These are phyloP conservation scores for Colletotrichum echinochloae DNA, from an alignment of 2,329 filamentous ascomycete species.

Conservation along the genomic window DNA sequence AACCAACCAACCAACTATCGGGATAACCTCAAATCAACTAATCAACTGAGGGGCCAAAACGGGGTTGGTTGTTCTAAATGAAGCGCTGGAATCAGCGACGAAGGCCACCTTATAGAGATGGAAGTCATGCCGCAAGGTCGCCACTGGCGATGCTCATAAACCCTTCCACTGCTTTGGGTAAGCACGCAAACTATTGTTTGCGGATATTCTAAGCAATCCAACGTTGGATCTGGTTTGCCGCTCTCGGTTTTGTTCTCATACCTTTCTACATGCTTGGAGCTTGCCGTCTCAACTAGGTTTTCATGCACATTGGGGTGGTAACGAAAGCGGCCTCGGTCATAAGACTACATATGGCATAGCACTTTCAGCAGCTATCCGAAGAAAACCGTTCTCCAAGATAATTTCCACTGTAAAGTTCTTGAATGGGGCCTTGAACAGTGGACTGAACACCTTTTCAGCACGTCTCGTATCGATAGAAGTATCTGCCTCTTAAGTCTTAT, in stretches of 20 bases:
- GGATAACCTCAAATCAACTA: no score
- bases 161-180: no score
- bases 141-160: no score
- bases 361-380: constrained; percentile 45
- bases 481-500: constrained; percentile 54
- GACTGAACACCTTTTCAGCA: not conserved
- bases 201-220: no score
- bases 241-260: constrained; percentile 66
- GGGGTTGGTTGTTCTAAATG: no score
- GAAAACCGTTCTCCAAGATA: constrained; percentile 44
- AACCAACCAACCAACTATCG: no score
- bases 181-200: no score
- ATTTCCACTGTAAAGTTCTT: accelerated
- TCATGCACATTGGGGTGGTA: constrained; percentile 73
- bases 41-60: no score
- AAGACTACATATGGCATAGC: constrained; percentile 61
- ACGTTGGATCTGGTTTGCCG: no score
- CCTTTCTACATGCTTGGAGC: constrained; percentile 70
- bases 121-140: no score
- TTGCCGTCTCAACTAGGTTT: constrained; percentile 69
- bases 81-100: no score
- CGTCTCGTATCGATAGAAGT: constrained; percentile 51
- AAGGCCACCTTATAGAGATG: no score
- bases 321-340: constrained; percentile 67
- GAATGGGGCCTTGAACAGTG: accelerated